A percentile compares a stretch with the other conserved stretches of the same genome.
Conservation (phyloP, 2,329 filamentous ascomycete genomes). For the Fusarium algeriense region DNA sequence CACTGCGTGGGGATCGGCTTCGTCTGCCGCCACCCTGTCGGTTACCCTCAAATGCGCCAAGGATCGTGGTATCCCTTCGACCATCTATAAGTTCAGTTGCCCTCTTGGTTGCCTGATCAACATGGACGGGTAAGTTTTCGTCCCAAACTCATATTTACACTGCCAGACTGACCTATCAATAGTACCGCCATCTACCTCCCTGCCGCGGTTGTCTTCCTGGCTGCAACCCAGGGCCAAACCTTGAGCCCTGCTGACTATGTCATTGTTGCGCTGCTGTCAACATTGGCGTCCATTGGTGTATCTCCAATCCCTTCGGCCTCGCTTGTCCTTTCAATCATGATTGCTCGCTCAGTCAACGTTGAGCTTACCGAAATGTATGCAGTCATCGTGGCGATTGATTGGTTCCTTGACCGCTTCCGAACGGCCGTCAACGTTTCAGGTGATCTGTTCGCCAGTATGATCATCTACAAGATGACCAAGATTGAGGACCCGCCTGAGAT, state of each 20-base stretch:
- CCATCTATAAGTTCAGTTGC: slow-evolving; percentile 59
- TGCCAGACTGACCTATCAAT: slow-evolving; percentile 13
- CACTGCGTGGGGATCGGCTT: slow-evolving; percentile 66
- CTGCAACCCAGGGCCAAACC: slow-evolving; percentile 61
- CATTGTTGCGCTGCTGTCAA: slow-evolving; percentile 62
- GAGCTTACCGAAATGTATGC: slow-evolving; percentile 63
- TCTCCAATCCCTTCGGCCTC: slow-evolving; percentile 66
- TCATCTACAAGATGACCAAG: slow-evolving; percentile 44
- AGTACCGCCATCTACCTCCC: slow-evolving; percentile 68
- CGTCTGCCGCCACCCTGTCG: slow-evolving; percentile 64
- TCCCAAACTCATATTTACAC: too few relatives aligned
- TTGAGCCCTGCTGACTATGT: slow-evolving; percentile 61
- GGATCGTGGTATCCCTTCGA: slow-evolving; percentile 57
- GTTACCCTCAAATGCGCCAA: slow-evolving; percentile 60
- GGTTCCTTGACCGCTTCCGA: slow-evolving; percentile 68
- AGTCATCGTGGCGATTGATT: slow-evolving; percentile 66
- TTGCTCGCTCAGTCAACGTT: slow-evolving; percentile 59
- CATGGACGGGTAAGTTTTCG: slow-evolving; percentile 59
- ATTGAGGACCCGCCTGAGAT: slow-evolving; percentile 41
- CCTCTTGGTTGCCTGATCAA: slow-evolving; percentile 64
- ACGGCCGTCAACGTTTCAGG: slow-evolving; percentile 64
- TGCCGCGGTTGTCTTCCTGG: slow-evolving; percentile 64
- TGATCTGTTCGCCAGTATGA: slow-evolving; percentile 56
- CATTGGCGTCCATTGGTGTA: slow-evolving; percentile 64
- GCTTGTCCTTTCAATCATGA: slow-evolving; percentile 65